Evolutionary conservation across 768 basidiomycete species (phyloP).

Genomic region (Trametes coccinea): DNA sequence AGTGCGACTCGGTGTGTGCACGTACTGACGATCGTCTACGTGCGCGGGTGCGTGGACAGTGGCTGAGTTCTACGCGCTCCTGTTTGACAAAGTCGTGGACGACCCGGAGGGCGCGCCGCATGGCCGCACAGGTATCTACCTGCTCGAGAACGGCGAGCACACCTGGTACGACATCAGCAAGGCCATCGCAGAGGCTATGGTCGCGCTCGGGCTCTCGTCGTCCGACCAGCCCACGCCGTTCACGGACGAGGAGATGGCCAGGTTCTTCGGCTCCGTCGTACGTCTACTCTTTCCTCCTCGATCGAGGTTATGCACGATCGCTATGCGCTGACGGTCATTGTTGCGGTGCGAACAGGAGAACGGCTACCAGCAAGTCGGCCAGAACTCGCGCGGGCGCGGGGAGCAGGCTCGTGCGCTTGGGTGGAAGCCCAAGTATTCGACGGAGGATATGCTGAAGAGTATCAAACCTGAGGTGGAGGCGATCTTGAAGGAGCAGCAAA

Average conservation of each 20-base stretch:
- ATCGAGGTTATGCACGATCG: background rate
- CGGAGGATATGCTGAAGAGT: slow-evolving; percentile 15
- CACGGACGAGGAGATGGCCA: slow-evolving; percentile 41
- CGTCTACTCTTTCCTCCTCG: background rate
- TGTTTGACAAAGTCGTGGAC: slow-evolving; percentile 40
- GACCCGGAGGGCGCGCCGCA: slow-evolving; percentile 26
- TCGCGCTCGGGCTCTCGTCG: slow-evolving; percentile 26
- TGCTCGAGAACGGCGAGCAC: slow-evolving; percentile 34
- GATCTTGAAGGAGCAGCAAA: background rate
- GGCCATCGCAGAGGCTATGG: slow-evolving; percentile 35
- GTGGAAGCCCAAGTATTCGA: slow-evolving; percentile 16
- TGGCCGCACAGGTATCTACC: slow-evolving; percentile 37
- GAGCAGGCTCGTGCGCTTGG: slow-evolving; percentile 33
- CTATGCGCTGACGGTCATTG: background rate
- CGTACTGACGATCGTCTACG: no score
- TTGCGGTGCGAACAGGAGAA: slow-evolving; percentile 1
- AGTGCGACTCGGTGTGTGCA: no score
- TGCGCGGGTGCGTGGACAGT: slow-evolving; percentile 32
- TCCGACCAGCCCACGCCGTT: slow-evolving; percentile 43
- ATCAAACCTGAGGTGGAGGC: slow-evolving; percentile 20
- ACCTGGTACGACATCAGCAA: slow-evolving; percentile 33
- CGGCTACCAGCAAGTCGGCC: slow-evolving; percentile 23
- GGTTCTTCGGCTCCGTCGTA: slow-evolving; percentile 35
- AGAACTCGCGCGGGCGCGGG: slow-evolving; percentile 28
- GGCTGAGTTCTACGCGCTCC: slow-evolving; percentile 40